Evolutionary conservation across 169 alveolate genomes (phyloP).

Genomic region (Plasmodium berghei): DNA sequence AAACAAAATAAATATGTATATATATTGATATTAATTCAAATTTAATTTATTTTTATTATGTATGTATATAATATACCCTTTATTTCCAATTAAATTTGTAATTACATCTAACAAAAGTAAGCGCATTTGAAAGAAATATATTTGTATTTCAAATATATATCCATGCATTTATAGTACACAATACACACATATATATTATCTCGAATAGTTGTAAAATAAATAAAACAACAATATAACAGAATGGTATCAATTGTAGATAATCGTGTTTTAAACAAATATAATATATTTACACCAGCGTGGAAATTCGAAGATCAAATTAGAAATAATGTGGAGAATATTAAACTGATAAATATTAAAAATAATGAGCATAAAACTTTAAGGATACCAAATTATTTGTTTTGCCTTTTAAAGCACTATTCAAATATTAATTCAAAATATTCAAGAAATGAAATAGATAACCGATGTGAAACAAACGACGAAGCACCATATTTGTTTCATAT

Average conservation of each 20-base stretch:
- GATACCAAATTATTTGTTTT: slow-evolving; percentile 27
- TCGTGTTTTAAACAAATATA: neutral
- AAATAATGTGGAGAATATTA: slow-evolving; percentile 17
- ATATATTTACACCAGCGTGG: neutral
- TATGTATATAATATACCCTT: no score
- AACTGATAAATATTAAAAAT: slow-evolving; percentile 27
- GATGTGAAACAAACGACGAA: no score
- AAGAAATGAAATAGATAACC: neutral
- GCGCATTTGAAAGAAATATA: no score
- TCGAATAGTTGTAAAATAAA: neutral
- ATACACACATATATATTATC: neutral
- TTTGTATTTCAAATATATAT: slow-evolving; percentile 8
- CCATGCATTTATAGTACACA: slow-evolving; percentile 4
- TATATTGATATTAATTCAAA: no score
- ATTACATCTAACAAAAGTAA: no score
- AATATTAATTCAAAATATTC: slow-evolving; percentile 23
- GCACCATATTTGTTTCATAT: slow-evolving; percentile 27
- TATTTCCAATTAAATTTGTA: no score
- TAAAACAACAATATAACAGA: neutral
- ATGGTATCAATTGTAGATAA: neutral
- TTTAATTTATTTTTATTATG: no score
- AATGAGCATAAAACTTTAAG: slow-evolving; percentile 4
- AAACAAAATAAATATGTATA: no score
- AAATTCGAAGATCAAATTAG: neutral
- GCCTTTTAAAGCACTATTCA: slow-evolving; percentile 39